These are phyloP conservation scores for Boletellus ananas DNA, from an alignment of 768 basidiomycete species.

Conservation along the genomic window DNA sequence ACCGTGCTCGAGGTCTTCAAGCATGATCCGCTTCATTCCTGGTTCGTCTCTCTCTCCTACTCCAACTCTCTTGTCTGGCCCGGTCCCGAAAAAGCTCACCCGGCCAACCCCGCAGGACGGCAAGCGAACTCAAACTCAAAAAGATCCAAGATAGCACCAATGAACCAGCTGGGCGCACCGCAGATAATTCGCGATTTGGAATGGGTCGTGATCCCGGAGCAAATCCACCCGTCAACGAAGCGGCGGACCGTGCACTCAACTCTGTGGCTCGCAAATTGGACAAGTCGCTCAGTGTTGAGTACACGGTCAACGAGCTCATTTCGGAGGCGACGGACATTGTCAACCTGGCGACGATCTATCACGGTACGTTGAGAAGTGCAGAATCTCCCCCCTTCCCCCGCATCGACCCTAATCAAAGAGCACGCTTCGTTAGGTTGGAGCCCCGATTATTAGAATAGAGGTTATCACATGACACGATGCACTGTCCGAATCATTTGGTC, in stretches of 20 bases:
- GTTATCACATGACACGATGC: background rate
- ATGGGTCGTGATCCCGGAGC: conserved; percentile 58
- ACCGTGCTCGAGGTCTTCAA: conserved; percentile 97
- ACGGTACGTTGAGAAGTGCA: conserved; percentile 44
- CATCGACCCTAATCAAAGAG: background rate
- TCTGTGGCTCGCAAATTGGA: conserved; percentile 81
- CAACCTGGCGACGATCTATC: conserved; percentile 77
- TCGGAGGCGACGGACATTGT: conserved; percentile 76
- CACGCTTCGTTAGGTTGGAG: conserved; percentile 36
- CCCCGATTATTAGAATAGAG: conserved; percentile 32
- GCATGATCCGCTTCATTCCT: conserved; percentile 91
- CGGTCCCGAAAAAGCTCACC: background rate
- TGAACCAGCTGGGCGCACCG: conserved; percentile 20
- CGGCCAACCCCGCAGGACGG: conserved; percentile 52
- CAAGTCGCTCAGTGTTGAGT: conserved; percentile 83
- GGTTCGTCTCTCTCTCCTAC: conserved; percentile 45
- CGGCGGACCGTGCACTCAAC: conserved; percentile 83
- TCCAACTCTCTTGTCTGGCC: background rate
- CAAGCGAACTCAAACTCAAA: conserved; percentile 70
- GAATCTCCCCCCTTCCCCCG: background rate
- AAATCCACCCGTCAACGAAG: conserved; percentile 71
- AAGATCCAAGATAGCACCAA: conserved; percentile 49
- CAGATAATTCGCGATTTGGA: conserved; percentile 35
- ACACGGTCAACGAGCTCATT: conserved; percentile 89
- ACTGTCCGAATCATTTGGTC: background rate